Evolutionary conservation across 164 flowering plant species (phyloP).

Genomic region (Taxillus chinensis): DNA sequence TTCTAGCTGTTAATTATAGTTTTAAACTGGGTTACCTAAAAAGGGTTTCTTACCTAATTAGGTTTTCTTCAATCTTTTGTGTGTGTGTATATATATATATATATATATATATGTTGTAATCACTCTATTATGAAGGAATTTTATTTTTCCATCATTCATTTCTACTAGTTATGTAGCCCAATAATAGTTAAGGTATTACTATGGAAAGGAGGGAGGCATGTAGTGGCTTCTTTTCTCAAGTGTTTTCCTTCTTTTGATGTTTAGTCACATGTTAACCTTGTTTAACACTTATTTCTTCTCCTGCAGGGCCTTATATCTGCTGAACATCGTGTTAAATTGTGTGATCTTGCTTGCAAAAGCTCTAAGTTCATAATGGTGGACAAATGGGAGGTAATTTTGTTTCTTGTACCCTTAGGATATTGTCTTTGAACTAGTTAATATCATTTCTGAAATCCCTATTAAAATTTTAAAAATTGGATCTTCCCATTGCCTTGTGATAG

Average conservation of each 20-base stretch:
- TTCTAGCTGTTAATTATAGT: no score
- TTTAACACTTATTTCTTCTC: not conserved
- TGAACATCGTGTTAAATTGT: slow-evolving; percentile 64
- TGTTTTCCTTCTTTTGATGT: not conserved
- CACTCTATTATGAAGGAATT: no score
- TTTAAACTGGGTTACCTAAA: no score
- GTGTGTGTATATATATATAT: no score
- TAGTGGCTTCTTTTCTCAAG: no score
- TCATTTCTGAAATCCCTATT: not conserved
- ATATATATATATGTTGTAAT: no score
- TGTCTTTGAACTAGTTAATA: not conserved
- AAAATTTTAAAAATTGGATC: not conserved
- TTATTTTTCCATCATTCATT: no score
- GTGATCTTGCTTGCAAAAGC: slow-evolving; percentile 68
- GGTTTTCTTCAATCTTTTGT: no score
- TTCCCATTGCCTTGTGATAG: not conserved
- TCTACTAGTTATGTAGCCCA: no score
- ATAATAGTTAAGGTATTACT: no score
- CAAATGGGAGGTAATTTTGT: slow-evolving; percentile 74
- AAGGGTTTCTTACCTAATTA: no score
- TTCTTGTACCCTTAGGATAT: not conserved
- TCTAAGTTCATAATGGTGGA: slow-evolving; percentile 89
- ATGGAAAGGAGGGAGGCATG: no score
- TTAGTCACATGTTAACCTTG: not conserved
- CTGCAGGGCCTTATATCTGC: slow-evolving; percentile 67